Conservation (phyloP, 78 protist genomes). For the Bigelowiella natans region DNA sequence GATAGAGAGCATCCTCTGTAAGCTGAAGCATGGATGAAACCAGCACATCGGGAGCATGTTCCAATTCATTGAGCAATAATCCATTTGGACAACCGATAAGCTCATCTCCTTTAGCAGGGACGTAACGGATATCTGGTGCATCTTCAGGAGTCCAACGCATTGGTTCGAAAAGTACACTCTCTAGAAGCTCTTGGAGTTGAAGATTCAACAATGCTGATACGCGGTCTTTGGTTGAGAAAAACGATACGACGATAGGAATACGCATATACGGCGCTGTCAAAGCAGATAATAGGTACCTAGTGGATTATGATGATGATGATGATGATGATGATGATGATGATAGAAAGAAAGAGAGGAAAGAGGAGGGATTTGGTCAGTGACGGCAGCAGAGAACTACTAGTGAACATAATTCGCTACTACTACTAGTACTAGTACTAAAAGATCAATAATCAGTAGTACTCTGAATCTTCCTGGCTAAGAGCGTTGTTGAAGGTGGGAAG, state of each 20-base stretch:
- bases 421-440: too few relatives aligned
- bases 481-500: slow-evolving; percentile 17
- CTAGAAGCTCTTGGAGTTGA: slow-evolving; percentile 7
- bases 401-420: too few relatives aligned
- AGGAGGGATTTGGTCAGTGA: too few relatives aligned
- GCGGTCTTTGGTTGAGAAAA: slow-evolving; percentile 36
- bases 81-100: slow-evolving; percentile 29
- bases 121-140: neutral
- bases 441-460: too few relatives aligned
- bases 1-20: slow-evolving; percentile 5
- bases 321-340: too few relatives aligned
- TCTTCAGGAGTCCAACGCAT: slow-evolving; percentile 3
- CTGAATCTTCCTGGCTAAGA: neutral
- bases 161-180: slow-evolving; percentile 24
- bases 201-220: neutral
- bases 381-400: too few relatives aligned
- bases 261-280: slow-evolving; percentile 44
- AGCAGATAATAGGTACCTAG: slow-evolving; percentile 39
- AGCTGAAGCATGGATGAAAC: slow-evolving; percentile 1
- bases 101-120: slow-evolving; percentile 20
- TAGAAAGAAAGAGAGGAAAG: too few relatives aligned
- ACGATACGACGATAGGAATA: slow-evolving; percentile 25
- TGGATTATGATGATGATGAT: too few relatives aligned
- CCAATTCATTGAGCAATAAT: slow-evolving; percentile 38
- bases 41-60: neutral